A percentile compares a stretch with the other conserved stretches of the same genome.
phyloP scores from a whole-genome alignment of 768 basidiomycete genomes.

The Naganishia randhawae region DNA sequence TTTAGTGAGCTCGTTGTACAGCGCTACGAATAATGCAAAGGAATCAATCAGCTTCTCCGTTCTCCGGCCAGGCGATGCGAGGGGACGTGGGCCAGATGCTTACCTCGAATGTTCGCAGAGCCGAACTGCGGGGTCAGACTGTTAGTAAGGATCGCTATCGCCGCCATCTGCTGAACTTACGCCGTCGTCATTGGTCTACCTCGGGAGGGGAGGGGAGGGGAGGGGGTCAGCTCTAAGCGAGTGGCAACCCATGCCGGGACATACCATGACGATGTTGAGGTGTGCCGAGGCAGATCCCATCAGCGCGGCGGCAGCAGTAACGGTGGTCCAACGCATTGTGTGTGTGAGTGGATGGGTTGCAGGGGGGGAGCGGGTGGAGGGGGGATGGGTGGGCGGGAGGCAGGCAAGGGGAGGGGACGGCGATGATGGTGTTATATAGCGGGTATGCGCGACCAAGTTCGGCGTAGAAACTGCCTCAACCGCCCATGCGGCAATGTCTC shows the following conservation, averaged over 20 bases:
- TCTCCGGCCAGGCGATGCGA: too few relatives aligned
- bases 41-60: too few relatives aligned
- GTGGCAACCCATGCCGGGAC: not conserved
- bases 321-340: slow-evolving; percentile 1
- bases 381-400: not conserved
- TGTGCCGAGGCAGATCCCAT: slow-evolving; percentile 5
- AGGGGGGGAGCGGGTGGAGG: not conserved
- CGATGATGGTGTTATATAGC: not conserved
- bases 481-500: not conserved
- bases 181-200: slow-evolving; percentile 25
- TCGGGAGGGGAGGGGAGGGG: not conserved
- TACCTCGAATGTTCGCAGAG: slow-evolving; percentile 22
- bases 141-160: not conserved
- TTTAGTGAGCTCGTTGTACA: slow-evolving; percentile 18
- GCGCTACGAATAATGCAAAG: too few relatives aligned
- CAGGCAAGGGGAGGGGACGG: not conserved
- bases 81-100: too few relatives aligned
- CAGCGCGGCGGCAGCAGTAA: slow-evolving; percentile 1
- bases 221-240: not conserved
- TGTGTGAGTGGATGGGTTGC: too few relatives aligned
- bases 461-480: not conserved
- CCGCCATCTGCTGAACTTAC: not conserved
- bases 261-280: slow-evolving; percentile 25
- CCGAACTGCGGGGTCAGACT: slow-evolving; percentile 10
- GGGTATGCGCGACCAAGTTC: not conserved